These are phyloP conservation scores for Rhizophagus clarus DNA, from an alignment of 192 early-diverging fungal species.

Conservation along the genomic window DNA sequence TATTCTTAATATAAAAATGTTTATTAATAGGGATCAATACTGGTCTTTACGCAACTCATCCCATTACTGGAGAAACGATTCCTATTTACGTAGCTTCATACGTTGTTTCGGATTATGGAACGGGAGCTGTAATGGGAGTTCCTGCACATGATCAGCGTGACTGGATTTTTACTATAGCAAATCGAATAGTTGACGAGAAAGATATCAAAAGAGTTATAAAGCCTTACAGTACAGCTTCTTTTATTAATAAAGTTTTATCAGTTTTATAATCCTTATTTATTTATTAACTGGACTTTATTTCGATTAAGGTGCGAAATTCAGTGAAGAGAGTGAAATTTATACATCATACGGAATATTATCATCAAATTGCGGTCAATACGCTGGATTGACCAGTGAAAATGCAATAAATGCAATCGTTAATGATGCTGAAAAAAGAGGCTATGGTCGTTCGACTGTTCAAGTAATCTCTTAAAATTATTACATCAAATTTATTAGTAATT, in stretches of 20 bases:
- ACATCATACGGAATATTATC: conserved; percentile 63
- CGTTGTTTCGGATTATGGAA: conserved; percentile 76
- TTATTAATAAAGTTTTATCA: neutral
- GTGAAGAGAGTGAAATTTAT: conserved; percentile 32
- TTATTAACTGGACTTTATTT: neutral
- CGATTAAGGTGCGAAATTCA: neutral
- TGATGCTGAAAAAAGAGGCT: conserved; percentile 48
- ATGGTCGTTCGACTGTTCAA: conserved; percentile 46
- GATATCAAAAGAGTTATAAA: conserved; percentile 56
- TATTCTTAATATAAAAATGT: neutral
- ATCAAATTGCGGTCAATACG: conserved; percentile 55
- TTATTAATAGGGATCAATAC: conserved; percentile 55
- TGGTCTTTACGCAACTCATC: conserved; percentile 65
- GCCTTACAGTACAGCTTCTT: conserved; percentile 11
- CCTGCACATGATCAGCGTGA: conserved; percentile 80
- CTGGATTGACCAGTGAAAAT: conserved; percentile 60
- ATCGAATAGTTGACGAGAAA: conserved; percentile 44
- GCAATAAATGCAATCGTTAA: conserved; percentile 57
- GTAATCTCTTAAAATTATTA: conserved; percentile 27
- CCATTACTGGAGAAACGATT: conserved; percentile 55
- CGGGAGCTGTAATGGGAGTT: conserved; percentile 87
- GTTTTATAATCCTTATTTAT: neutral
- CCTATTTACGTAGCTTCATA: conserved; percentile 77
- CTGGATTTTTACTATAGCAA: conserved; percentile 62
- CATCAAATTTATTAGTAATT: neutral